Conservation (phyloP, 2,329 filamentous ascomycete genomes). For the Colletotrichum acutatum region DNA sequence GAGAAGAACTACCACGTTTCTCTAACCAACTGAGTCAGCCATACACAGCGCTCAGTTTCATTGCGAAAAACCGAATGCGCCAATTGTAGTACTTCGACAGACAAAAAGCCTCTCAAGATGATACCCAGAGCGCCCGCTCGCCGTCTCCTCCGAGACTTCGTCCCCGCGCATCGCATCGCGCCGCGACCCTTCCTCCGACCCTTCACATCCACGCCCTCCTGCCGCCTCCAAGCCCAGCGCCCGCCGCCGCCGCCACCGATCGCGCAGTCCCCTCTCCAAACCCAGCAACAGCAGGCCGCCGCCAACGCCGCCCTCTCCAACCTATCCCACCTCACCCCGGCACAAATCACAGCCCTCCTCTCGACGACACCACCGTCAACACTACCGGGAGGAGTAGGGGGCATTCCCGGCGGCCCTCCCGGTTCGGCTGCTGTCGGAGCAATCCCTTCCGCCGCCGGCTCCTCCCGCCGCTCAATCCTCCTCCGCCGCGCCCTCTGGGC, state of each 20-base stretch:
- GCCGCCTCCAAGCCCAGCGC: not conserved
- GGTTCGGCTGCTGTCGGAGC: not conserved
- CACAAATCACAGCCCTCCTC: slow-evolving; percentile 36
- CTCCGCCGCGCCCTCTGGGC: slow-evolving; percentile 25
- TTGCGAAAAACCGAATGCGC: not conserved
- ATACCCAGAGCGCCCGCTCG: slow-evolving; percentile 22
- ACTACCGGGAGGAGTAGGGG: not conserved
- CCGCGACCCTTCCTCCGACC: slow-evolving; percentile 16
- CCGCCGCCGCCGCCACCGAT: not conserved
- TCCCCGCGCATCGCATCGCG: slow-evolving; percentile 11
- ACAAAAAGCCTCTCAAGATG: not conserved
- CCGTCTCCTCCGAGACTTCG: slow-evolving; percentile 27
- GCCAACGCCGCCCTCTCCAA: slow-evolving; percentile 31
- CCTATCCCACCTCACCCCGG: slow-evolving; percentile 35
- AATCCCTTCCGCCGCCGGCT: not conserved
- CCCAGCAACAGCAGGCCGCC: slow-evolving; percentile 6
- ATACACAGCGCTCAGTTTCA: not conserved
- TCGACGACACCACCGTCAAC: slow-evolving; percentile 8
- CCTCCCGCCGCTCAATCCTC: slow-evolving; percentile 19
- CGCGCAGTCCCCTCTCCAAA: not conserved
- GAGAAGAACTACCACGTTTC: not conserved
- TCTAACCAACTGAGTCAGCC: not conserved
- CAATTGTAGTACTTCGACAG: not conserved
- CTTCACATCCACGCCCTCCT: slow-evolving; percentile 17
- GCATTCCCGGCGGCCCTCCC: not conserved